Evolutionary conservation across 2,329 filamentous ascomycete genomes (phyloP).

Genomic region (Leptosphaerulina australis): DNA sequence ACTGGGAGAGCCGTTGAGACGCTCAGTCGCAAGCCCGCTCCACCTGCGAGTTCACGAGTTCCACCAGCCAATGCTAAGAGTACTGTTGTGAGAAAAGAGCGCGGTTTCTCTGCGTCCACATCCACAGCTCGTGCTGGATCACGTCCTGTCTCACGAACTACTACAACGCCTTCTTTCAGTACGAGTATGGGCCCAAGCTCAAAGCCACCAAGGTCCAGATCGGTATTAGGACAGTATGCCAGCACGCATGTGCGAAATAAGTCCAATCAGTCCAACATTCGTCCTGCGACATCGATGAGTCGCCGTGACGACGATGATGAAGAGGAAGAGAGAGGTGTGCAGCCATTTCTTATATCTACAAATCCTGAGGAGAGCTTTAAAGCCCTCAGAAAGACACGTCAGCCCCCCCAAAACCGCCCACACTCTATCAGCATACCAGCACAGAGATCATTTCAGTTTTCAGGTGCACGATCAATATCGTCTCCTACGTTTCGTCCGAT

Average conservation of each 20-base stretch:
- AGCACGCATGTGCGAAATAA: constrained; percentile 53
- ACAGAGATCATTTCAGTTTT: constrained; percentile 21
- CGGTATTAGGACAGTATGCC: constrained; percentile 49
- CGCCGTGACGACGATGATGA: constrained; percentile 51
- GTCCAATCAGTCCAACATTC: constrained; percentile 52
- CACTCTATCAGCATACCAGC: constrained; percentile 25
- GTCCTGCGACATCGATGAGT: constrained; percentile 50
- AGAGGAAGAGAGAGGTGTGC: constrained; percentile 53
- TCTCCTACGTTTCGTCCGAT: constrained; percentile 33
- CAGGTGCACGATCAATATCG: constrained; percentile 30
- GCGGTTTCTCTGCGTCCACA: constrained; percentile 44
- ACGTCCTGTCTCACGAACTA: constrained; percentile 52
- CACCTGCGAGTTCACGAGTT: constrained; percentile 52
- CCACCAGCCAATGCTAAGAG: constrained; percentile 53
- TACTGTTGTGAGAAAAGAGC: constrained; percentile 50
- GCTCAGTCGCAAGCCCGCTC: constrained; percentile 51
- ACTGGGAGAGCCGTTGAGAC: constrained; percentile 56
- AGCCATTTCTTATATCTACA: constrained; percentile 50
- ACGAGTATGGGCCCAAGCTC: constrained; percentile 59
- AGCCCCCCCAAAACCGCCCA: constrained; percentile 27
- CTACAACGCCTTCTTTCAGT: constrained; percentile 58
- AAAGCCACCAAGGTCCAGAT: constrained; percentile 58
- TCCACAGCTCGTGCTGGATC: constrained; percentile 47
- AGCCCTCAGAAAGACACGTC: constrained; percentile 36
- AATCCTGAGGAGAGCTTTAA: constrained; percentile 36